Percentiles rank a stretch among this genome's conserved stretches.
Evolutionary conservation across 208 protist genomes (phyloP).

Genomic region (Lotmaria passim): DNA sequence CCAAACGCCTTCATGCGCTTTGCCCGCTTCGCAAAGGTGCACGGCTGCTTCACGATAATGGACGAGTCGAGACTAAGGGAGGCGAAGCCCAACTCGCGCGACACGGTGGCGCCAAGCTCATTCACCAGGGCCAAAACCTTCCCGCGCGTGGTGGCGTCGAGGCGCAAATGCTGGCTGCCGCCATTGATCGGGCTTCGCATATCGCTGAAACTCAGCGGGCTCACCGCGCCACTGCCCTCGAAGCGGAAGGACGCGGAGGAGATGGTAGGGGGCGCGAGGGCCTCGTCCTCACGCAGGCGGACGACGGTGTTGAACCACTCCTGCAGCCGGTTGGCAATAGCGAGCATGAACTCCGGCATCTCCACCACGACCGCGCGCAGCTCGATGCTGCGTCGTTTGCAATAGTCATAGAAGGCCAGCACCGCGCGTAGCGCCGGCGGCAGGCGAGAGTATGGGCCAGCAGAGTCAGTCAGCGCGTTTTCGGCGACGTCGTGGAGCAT

Average conservation of each 20-base stretch:
- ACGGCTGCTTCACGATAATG: constrained; percentile 37
- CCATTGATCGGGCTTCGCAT: neutral
- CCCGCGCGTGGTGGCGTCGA: constrained; percentile 21
- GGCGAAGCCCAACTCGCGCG: constrained; percentile 44
- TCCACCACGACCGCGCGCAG: constrained; percentile 47
- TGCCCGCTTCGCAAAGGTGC: constrained; percentile 36
- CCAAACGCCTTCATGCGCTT: constrained; percentile 26
- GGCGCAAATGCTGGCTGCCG: constrained; percentile 5
- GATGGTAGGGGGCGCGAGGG: neutral
- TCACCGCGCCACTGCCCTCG: neutral
- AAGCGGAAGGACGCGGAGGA: neutral
- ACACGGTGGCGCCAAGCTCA: constrained; percentile 38
- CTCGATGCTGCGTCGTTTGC: constrained; percentile 41
- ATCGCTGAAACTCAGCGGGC: neutral
- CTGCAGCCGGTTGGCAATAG: constrained; percentile 30
- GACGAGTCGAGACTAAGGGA: constrained; percentile 25
- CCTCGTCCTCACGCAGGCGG: constrained; percentile 21
- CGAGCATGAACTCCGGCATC: constrained; percentile 36
- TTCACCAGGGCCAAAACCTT: constrained; percentile 32
- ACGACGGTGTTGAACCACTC: constrained; percentile 17
- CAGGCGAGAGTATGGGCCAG: constrained; percentile 9
- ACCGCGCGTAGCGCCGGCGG: constrained; percentile 28
- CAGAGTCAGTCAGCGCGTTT: neutral
- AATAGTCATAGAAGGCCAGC: constrained; percentile 54
- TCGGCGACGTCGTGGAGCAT: neutral